Evolutionary conservation across 2,329 filamentous ascomycete species (phyloP), one percentile per base, ranked within the genome.

Genomic region (Xylaria sp.): DNA sequence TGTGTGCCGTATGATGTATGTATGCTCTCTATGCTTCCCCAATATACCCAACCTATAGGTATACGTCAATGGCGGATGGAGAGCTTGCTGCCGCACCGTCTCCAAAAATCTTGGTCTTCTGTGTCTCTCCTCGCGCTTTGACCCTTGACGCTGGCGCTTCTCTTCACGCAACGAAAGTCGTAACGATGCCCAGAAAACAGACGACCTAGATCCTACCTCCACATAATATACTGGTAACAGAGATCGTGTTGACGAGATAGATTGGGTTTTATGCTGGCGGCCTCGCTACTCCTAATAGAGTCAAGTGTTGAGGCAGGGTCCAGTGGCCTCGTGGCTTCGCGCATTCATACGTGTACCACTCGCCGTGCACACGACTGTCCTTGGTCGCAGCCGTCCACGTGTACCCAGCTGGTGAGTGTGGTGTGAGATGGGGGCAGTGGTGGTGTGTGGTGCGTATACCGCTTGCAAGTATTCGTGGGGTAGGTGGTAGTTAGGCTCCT

Each of bases 341-440:
- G 54, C 61, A 67, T 70, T 70, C 70, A 72, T 71, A 72, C 71
- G 71, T 71, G 71, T 72, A 69, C 70, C 66, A 68, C 70, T 70
- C 61, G 63, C 57, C 61, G 64, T 60, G 67, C 57, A 57, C 63
- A 66, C 66, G 66, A 56, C 63, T 62, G 25, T 64, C 47, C 65
- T 49, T 67, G 56, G 69, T 70, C 61, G 66, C 67, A 70, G 65
- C 67, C 64, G 71, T 72, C 70, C 71, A 72, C 71, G 71, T 72
- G 71, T 72, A 69, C 70, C 61, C 56, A 64, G 57, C 53, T 21
- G 40, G 53, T 57, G 62, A 60, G 48, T 55, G 59, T 33, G 54
- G 54, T 38, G 49, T 51, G 48, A 25, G 43, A 43, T 19, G 49
- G 57, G 33, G n/a, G n/a, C n/a, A 58, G 52, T 48, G 41, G 59